Evolutionary conservation across 2,329 filamentous ascomycete species (phyloP).

Genomic region (Cladosporium sp.): DNA sequence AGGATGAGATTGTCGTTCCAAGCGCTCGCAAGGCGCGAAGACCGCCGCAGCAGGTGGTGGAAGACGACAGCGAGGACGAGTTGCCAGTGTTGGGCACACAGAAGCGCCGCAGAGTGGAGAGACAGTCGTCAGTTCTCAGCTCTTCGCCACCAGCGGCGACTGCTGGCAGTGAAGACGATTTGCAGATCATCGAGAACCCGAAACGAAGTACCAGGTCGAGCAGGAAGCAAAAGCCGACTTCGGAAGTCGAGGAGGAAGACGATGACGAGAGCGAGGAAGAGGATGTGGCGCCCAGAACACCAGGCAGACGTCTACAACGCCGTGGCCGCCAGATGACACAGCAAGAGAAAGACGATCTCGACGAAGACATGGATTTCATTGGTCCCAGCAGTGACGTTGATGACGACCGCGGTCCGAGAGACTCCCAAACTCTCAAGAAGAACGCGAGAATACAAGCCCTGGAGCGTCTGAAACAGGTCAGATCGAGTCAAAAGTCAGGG

Average conservation of each 20-base stretch:
- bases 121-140: slow-evolving; percentile 30
- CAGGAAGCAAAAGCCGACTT: neutral
- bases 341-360: slow-evolving; percentile 45
- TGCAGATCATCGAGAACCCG: slow-evolving; percentile 28
- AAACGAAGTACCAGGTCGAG: neutral
- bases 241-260: slow-evolving; percentile 15
- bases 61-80: slow-evolving; percentile 33
- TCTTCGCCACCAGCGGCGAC: slow-evolving; percentile 30
- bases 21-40: slow-evolving; percentile 10
- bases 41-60: slow-evolving; percentile 16
- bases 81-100: slow-evolving; percentile 37
- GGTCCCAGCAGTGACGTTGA: slow-evolving; percentile 37
- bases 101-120: slow-evolving; percentile 25
- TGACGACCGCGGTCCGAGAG: slow-evolving; percentile 29
- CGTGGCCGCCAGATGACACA: slow-evolving; percentile 27
- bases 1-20: slow-evolving; percentile 18
- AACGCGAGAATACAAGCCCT: slow-evolving; percentile 46
- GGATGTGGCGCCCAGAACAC: slow-evolving; percentile 31
- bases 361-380: slow-evolving; percentile 50
- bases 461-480: slow-evolving; percentile 46
- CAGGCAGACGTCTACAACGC: slow-evolving; percentile 24
- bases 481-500: slow-evolving; percentile 37
- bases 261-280: slow-evolving; percentile 28
- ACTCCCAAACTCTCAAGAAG: slow-evolving; percentile 36
- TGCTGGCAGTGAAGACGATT: slow-evolving; percentile 35